Percentiles rank a stretch among this genome's conserved stretches.
phyloP scores from a whole-genome alignment of 139 green algal species.

The Tetradesmus obliquus region DNA sequence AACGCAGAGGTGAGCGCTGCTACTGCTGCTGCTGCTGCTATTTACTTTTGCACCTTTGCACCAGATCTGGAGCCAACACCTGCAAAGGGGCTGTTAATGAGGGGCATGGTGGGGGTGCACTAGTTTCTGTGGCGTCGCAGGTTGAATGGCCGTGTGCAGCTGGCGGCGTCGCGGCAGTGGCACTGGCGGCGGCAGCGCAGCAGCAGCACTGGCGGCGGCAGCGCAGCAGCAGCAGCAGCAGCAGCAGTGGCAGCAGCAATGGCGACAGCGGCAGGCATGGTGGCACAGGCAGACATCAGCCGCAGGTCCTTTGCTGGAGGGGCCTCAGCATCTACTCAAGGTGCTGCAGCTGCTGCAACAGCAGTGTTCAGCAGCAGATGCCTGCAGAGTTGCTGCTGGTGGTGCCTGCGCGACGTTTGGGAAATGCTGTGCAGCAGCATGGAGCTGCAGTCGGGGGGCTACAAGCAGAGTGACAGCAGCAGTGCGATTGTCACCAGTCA shows the following conservation, averaged over 20 bases:
- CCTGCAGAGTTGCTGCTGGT: neutral
- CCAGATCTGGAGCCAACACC: neutral
- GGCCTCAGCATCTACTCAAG: neutral
- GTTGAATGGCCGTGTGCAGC: neutral
- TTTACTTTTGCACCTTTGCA: neutral
- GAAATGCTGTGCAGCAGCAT: neutral
- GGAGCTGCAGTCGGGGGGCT: neutral
- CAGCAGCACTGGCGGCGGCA: neutral
- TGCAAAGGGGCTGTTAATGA: neutral
- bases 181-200: neutral
- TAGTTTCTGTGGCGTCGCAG: neutral
- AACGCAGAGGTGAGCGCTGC: slow-evolving; percentile 91
- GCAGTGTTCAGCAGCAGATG: neutral
- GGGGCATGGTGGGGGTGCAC: no score
- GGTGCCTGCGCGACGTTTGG: neutral
- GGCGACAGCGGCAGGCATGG: neutral
- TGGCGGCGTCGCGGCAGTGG: neutral
- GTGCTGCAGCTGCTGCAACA: neutral
- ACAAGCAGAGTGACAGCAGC: neutral
- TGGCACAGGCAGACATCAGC: neutral
- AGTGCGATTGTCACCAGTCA: neutral
- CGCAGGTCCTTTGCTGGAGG: neutral
- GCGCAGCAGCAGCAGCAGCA: neutral
- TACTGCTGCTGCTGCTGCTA: slow-evolving; percentile 1
- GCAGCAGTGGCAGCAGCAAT: neutral